These are phyloP conservation scores for Clitocybe nebularis DNA, from an alignment of 1,284 basidiomycete genomes.

Conservation along the genomic window DNA sequence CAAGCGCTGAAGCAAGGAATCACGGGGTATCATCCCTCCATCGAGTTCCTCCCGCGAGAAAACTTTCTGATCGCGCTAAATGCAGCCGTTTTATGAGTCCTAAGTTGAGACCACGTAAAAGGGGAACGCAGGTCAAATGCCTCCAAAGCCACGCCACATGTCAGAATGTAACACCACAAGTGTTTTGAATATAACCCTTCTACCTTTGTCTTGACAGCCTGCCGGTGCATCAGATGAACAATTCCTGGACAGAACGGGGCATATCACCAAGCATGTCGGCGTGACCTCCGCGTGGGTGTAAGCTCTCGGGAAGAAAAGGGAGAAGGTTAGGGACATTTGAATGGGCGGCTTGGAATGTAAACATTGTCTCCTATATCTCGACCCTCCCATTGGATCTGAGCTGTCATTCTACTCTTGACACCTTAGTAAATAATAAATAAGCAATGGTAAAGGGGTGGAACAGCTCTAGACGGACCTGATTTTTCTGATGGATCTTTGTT, in stretches of 20 bases:
- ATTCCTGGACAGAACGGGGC: conserved; percentile 78
- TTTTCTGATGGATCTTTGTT: too few species aligned
- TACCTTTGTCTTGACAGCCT: conserved; percentile 84
- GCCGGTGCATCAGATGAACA: conserved; percentile 85
- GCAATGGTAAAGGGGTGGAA: too few species aligned
- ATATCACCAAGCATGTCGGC: conserved; percentile 75
- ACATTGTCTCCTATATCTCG: conserved; percentile 80
- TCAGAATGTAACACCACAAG: conserved; percentile 22
- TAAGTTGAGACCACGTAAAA: conserved; percentile 70
- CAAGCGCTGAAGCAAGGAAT: too few species aligned
- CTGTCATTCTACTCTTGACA: too few species aligned
- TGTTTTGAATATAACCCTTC: conserved; percentile 94
- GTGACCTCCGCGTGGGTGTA: conserved; percentile 70
- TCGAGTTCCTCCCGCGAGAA: conserved; percentile 76
- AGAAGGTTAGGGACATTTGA: conserved; percentile 59
- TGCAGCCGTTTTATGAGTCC: conserved; percentile 77
- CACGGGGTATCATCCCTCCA: too few species aligned
- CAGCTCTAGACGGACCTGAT: too few species aligned
- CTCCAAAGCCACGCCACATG: conserved; percentile 15
- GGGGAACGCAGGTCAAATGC: conserved; percentile 12
- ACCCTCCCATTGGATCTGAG: too few species aligned
- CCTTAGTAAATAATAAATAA: too few species aligned
- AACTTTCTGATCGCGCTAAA: conserved; percentile 73
- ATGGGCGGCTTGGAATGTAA: conserved; percentile 89
- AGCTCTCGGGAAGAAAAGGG: not conserved